Conservation (phyloP, 2,329 filamentous ascomycete genomes). For the Colletotrichum gigasporum region DNA sequence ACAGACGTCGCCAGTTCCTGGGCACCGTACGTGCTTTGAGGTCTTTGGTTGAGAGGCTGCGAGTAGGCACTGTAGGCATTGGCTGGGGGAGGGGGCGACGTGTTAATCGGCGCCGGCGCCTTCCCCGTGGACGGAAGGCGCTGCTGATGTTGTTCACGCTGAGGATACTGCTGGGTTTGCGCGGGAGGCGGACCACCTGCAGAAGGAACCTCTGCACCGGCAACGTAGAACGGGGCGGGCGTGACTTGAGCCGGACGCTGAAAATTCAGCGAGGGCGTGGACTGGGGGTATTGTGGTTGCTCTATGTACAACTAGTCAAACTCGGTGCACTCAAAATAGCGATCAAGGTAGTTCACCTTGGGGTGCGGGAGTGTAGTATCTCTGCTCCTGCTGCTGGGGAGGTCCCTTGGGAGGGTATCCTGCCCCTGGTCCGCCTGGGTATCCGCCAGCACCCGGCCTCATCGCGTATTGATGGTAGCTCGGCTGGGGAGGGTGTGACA, state of each 20-base stretch:
- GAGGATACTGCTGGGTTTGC: constrained; percentile 59
- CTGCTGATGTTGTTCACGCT: constrained; percentile 58
- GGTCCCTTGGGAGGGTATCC: constrained; percentile 54
- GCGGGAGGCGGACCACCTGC: constrained; percentile 41
- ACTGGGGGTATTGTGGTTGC: constrained; percentile 56
- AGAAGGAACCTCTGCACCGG: constrained; percentile 64
- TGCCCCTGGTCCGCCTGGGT: constrained; percentile 43
- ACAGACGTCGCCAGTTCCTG: constrained; percentile 82
- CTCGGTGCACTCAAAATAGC: constrained; percentile 22
- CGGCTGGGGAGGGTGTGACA: constrained; percentile 89
- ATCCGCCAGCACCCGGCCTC: constrained; percentile 59
- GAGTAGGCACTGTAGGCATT: constrained; percentile 59
- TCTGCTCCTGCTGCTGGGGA: constrained; percentile 50
- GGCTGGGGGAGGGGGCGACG: constrained; percentile 60
- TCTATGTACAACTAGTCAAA: constrained; percentile 45
- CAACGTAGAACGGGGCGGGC: constrained; percentile 72
- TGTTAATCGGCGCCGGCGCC: constrained; percentile 60
- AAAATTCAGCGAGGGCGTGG: constrained; percentile 63
- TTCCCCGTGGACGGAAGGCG: constrained; percentile 57
- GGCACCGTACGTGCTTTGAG: constrained; percentile 75
- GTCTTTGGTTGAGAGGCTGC: constrained; percentile 61
- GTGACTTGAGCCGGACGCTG: constrained; percentile 60
- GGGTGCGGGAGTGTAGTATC: constrained; percentile 74
- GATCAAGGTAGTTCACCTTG: constrained; percentile 49
- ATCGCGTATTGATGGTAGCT: constrained; percentile 76